Percentiles rank a stretch among this genome's conserved stretches.
Conservation (phyloP, 129 eudicot species). For the Saposhnikovia divaricata region DNA sequence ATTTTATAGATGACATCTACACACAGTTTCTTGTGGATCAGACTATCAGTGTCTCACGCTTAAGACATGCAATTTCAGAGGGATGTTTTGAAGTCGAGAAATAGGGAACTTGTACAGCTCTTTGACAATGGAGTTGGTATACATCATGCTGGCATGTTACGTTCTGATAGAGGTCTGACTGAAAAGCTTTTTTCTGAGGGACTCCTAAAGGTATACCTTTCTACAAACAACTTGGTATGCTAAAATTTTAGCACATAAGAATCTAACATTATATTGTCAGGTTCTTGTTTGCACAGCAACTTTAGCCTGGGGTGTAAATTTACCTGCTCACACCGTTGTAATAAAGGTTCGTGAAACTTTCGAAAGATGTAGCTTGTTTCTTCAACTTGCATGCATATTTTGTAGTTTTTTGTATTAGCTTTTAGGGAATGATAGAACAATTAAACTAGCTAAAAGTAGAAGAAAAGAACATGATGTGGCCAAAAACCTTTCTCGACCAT, state of each 20-base stretch:
- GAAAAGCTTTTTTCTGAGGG: slow-evolving; percentile 93
- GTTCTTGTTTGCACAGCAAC: slow-evolving; percentile 99
- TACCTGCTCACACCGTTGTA: slow-evolving; percentile 99
- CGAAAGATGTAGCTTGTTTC: background rate
- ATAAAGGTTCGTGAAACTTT: slow-evolving; percentile 54
- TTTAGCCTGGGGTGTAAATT: slow-evolving; percentile 98
- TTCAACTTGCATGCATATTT: background rate
- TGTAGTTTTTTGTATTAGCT: background rate
- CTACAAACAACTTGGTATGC: slow-evolving; percentile 17
- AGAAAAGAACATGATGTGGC: background rate
- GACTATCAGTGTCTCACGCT: slow-evolving; percentile 6
- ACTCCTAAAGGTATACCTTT: slow-evolving; percentile 47
- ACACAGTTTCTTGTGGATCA: background rate
- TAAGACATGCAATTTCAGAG: slow-evolving; percentile 43
- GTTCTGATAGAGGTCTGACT: slow-evolving; percentile 85
- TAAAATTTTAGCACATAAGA: slow-evolving; percentile 11
- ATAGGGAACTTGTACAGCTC: slow-evolving; percentile 76
- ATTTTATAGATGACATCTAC: slow-evolving; percentile 5
- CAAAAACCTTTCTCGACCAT: background rate
- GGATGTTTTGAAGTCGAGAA: slow-evolving; percentile 88
- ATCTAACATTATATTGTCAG: slow-evolving; percentile 33
- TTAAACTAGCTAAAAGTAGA: background rate
- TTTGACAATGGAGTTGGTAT: slow-evolving; percentile 86
- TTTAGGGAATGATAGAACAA: background rate
- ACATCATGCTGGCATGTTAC: slow-evolving; percentile 99